Percentiles rank a stretch among this genome's conserved stretches.
Conservation (phyloP, 306 rosid genomes). For the Morella rubra region DNA sequence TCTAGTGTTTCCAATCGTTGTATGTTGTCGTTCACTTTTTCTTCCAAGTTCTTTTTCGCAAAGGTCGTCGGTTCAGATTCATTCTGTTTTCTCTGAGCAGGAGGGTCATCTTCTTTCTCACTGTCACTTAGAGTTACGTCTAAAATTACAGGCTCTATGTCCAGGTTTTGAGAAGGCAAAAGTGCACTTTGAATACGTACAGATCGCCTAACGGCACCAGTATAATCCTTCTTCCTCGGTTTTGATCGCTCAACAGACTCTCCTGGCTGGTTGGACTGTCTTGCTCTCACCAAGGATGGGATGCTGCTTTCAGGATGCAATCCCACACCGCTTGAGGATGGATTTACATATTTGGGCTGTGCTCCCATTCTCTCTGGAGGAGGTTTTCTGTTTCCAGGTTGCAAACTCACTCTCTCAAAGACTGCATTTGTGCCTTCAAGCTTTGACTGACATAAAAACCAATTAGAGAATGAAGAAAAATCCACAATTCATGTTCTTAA, state of each 20-base stretch:
- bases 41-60: conserved; percentile 34
- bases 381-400: neutral
- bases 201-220: conserved; percentile 49
- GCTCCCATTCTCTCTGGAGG: neutral
- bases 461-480: conserved; percentile 3
- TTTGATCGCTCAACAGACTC: conserved; percentile 18
- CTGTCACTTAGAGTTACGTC: conserved; percentile 29
- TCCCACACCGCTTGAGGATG: conserved; percentile 25
- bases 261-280: conserved; percentile 17
- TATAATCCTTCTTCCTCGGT: conserved; percentile 18
- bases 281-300: conserved; percentile 15
- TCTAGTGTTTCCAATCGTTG: conserved; percentile 40
- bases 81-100: conserved; percentile 28
- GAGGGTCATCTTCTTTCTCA: conserved; percentile 43
- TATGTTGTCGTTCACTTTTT: conserved; percentile 42
- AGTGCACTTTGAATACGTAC: conserved; percentile 39
- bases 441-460: conserved; percentile 4
- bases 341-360: conserved; percentile 12
- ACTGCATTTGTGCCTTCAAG: neutral
- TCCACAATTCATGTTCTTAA: neutral
- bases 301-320: conserved; percentile 9
- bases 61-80: conserved; percentile 19
- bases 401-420: neutral
- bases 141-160: conserved; percentile 28
- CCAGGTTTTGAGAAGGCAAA: conserved; percentile 5